These are phyloP conservation scores for Mediolabrus comicus DNA, from an alignment of 108 stramenopile species.

Conservation along the genomic window DNA sequence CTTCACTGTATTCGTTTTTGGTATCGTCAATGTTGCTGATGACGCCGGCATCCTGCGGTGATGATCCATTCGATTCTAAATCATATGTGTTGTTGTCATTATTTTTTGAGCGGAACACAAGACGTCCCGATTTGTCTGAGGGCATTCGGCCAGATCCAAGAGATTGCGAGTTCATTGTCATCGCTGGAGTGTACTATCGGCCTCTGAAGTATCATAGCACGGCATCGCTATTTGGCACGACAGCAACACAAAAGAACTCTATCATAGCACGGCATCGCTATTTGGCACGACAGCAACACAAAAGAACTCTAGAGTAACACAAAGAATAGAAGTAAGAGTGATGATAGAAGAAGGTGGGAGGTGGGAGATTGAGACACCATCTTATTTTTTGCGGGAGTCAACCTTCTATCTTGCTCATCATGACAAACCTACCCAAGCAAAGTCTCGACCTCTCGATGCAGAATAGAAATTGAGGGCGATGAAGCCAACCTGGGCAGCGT, in stretches of 20 bases:
- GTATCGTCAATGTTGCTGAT: not conserved
- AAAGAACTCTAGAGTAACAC: too few species aligned
- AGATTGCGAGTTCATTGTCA: not conserved
- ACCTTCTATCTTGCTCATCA: not conserved
- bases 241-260: too few species aligned
- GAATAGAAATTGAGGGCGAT: too few species aligned
- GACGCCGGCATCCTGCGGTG: not conserved
- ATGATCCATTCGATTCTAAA: not conserved
- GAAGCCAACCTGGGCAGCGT: not conserved
- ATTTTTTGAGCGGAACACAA: not conserved
- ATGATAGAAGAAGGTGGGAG: too few species aligned
- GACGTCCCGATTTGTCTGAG: not conserved
- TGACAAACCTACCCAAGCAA: not conserved
- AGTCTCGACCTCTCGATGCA: not conserved
- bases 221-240: too few species aligned
- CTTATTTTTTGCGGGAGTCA: not conserved
- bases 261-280: too few species aligned
- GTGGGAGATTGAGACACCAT: too few species aligned
- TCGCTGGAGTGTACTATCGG: not conserved
- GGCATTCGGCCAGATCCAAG: not conserved
- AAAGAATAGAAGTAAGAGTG: too few species aligned
- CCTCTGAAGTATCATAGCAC: too few species aligned
- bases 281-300: too few species aligned
- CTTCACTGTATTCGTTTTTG: not conserved
- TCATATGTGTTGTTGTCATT: not conserved